Base-by-base conservation (phyloP, 2,329 filamentous ascomycete species). In the Alternaria incomplexa region DNA sequence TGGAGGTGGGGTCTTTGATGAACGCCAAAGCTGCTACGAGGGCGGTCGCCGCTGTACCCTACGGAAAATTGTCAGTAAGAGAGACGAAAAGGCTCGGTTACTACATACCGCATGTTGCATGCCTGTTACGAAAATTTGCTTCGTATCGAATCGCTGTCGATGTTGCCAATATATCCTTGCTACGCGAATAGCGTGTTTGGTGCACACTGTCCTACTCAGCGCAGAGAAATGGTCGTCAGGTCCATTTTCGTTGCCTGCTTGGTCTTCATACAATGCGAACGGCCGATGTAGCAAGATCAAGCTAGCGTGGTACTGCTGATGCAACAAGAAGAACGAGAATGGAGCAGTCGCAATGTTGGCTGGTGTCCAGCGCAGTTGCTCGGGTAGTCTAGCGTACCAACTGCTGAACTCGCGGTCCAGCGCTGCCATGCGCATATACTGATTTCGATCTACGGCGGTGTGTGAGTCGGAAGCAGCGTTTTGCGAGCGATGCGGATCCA, bases 141-240 rank as follows among this genome's bases (percentile, higher is more conserved):
- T 82, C 2, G 83, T 83, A 56, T 85, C 82, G 56, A 86, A 86
- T 4, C 83, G 80, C 70, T 85, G 84, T 0, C 85, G 80, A 65
- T 87, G 85, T 62, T 86, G 85, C 84, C 83, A 85, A 68, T 86
- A 86, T 61, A 87, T 86, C 22, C 83, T 80, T 0, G 85, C 83
- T 0, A 87, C 83, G 0, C 84, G 77, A 58, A 86, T 84, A 5
- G 85, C 85, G 63, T 87, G 85, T 54, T 86, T 85, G 0, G 84
- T 86, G 75, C 85, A 87, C 57, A 86, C 85, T 55, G 81, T 84
- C 17, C 85, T 81, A 4, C 84, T 85, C 23, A 86, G 70, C 5
- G 82, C 80, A 6, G 80, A 83, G 63, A 82, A 83, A 63, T 82
- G 80, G 59, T 82, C 80, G 36, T 81, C 76, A 20, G 78, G 76